phyloP scores from a whole-genome alignment of 75 land plant genomes.

The Ceratopteris richardii region DNA sequence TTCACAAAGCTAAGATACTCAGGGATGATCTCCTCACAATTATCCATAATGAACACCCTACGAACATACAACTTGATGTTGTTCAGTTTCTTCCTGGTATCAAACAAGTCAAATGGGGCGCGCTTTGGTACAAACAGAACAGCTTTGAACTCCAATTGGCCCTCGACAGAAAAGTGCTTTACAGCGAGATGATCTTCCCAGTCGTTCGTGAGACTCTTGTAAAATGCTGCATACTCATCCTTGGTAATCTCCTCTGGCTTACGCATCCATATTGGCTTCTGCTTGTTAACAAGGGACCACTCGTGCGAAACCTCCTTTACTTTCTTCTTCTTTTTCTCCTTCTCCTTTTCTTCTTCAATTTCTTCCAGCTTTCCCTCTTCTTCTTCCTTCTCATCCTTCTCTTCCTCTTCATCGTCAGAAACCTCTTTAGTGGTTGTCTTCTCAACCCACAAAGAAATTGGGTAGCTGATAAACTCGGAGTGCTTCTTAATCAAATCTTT shows the following conservation, averaged over 20 bases:
- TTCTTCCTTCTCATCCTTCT: slow-evolving; percentile 23
- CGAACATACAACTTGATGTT: slow-evolving; percentile 79
- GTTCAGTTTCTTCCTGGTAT: slow-evolving; percentile 69
- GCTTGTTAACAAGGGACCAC: slow-evolving; percentile 42
- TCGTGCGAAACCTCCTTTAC: slow-evolving; percentile 35
- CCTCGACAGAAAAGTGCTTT: slow-evolving; percentile 71
- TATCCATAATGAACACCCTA: slow-evolving; percentile 70
- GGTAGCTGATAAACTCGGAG: slow-evolving; percentile 56
- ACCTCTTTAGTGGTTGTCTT: slow-evolving; percentile 55
- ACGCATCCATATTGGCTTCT: slow-evolving; percentile 72
- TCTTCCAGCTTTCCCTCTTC: slow-evolving; percentile 43
- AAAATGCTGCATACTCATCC: slow-evolving; percentile 60
- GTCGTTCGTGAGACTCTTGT: slow-evolving; percentile 69
- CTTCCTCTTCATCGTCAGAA: slow-evolving; percentile 57
- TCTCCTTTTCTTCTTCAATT: slow-evolving; percentile 38
- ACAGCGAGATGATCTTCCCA: slow-evolving; percentile 72
- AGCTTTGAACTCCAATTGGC: slow-evolving; percentile 58
- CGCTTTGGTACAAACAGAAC: slow-evolving; percentile 52
- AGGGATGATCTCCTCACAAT: slow-evolving; percentile 62
- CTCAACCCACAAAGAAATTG: slow-evolving; percentile 54
- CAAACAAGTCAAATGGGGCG: slow-evolving; percentile 59
- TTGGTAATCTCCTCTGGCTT: slow-evolving; percentile 73
- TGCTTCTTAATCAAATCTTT: slow-evolving; percentile 59
- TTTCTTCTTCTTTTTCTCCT: slow-evolving; percentile 36
- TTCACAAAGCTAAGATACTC: slow-evolving; percentile 61